A percentile compares a stretch with the other conserved stretches of the same genome.
Conservation (phyloP, 306 rosid genomes). For the Castanopsis chinensis region DNA sequence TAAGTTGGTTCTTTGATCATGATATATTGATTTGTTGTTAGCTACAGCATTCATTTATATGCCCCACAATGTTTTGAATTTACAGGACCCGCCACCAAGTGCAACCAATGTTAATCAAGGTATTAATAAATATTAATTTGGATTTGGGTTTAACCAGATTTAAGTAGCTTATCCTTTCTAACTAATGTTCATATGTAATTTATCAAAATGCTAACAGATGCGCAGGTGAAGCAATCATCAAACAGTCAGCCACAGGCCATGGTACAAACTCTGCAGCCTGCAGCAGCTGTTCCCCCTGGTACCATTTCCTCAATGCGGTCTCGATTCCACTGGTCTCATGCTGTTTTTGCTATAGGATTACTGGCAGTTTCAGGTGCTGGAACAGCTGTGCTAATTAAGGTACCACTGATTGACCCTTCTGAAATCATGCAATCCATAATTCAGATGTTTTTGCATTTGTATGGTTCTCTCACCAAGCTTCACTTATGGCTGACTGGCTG, state of each 20-base stretch:
- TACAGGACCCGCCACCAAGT: slow-evolving; percentile 73
- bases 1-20: slow-evolving; percentile 31
- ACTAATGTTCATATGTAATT: slow-evolving; percentile 18
- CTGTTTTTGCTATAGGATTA: slow-evolving; percentile 66
- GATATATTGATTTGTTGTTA: neutral
- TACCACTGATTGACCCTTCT: slow-evolving; percentile 29
- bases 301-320: slow-evolving; percentile 37
- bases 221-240: slow-evolving; percentile 45
- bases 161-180: neutral
- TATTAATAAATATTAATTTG: slow-evolving; percentile 15
- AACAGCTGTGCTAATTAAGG: slow-evolving; percentile 78
- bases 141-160: slow-evolving; percentile 18
- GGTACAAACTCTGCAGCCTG: slow-evolving; percentile 54
- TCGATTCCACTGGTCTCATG: slow-evolving; percentile 87
- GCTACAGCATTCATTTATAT: neutral
- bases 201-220: slow-evolving; percentile 46
- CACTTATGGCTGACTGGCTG: neutral
- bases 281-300: slow-evolving; percentile 41
- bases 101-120: slow-evolving; percentile 67
- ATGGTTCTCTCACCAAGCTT: slow-evolving; percentile 15
- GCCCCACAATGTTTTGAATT: slow-evolving; percentile 15
- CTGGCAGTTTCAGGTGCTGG: slow-evolving; percentile 86
- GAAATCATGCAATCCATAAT: slow-evolving; percentile 11
- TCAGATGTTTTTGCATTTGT: slow-evolving; percentile 16
- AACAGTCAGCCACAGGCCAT: slow-evolving; percentile 51